Conservation (phyloP, 148 eudicot genomes). For the Chenopodium formosanum region DNA sequence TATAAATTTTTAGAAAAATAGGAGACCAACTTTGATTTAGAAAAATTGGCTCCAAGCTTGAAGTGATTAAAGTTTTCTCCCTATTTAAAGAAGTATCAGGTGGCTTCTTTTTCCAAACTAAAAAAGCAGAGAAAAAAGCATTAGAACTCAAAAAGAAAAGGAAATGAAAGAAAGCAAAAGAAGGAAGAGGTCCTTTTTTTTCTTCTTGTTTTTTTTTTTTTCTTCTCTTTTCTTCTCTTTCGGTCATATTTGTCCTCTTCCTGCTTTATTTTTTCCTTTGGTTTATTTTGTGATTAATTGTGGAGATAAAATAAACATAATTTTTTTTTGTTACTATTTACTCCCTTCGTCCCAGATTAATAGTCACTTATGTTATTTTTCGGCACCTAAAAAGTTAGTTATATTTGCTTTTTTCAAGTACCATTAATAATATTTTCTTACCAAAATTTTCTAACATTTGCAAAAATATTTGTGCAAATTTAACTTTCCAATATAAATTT, state of each 20-base stretch:
- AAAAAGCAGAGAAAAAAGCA: not conserved
- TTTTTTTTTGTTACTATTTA: no score
- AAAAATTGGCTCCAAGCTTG: not conserved
- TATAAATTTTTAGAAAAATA: no score
- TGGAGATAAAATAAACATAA: no score
- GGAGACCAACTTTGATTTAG: not conserved
- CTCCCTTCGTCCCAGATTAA: no score
- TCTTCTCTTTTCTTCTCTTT: constrained; percentile 12
- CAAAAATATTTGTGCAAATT: no score
- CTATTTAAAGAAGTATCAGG: constrained; percentile 7
- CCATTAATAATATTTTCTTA: no score
- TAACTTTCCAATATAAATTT: no score
- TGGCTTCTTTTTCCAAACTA: constrained; percentile 13
- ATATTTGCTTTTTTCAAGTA: no score
- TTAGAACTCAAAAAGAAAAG: not conserved
- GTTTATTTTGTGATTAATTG: no score
- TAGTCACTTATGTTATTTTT: no score
- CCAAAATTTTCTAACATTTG: no score
- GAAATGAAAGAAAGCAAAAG: not conserved
- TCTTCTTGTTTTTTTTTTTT: not conserved
- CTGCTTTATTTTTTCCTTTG: not conserved
- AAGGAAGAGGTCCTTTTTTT: not conserved
- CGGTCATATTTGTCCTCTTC: constrained; percentile 15
- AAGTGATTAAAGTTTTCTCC: not conserved
- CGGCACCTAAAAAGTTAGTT: no score